These are phyloP conservation scores for Aspergillus panamensis DNA, from an alignment of 495 filamentous ascomycete species.

Conservation along the genomic window DNA sequence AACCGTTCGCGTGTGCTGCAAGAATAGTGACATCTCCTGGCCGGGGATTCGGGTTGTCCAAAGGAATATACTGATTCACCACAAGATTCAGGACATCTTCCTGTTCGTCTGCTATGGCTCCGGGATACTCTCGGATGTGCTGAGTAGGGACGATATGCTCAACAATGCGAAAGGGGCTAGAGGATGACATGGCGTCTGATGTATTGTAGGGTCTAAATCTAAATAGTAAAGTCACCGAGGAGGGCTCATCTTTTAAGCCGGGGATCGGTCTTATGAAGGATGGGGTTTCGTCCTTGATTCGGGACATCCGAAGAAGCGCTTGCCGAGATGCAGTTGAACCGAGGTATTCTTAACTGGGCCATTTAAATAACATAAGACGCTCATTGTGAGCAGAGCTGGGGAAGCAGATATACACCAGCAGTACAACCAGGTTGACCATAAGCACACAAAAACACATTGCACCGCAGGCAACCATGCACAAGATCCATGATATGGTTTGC, in stretches of 20 bases:
- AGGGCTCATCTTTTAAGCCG: background rate
- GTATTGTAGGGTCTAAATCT: background rate
- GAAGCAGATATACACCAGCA: no score
- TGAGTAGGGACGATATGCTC: slow-evolving; percentile 63
- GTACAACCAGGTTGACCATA: no score
- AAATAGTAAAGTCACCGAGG: background rate
- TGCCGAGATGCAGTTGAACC: slow-evolving; percentile 19
- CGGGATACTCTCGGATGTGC: slow-evolving; percentile 71
- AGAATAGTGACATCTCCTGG: slow-evolving; percentile 80
- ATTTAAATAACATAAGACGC: no score
- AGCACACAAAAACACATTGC: no score
- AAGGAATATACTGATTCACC: slow-evolving; percentile 81
- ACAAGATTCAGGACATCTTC: slow-evolving; percentile 61
- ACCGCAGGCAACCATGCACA: no score
- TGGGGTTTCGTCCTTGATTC: slow-evolving; percentile 11
- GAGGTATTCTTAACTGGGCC: background rate
- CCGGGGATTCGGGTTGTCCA: slow-evolving; percentile 58
- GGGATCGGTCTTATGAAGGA: slow-evolving; percentile 2
- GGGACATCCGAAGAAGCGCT: slow-evolving; percentile 12
- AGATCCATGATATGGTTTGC: no score
- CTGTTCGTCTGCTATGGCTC: slow-evolving; percentile 57
- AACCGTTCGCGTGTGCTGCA: slow-evolving; percentile 81
- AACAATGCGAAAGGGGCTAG: slow-evolving; percentile 48
- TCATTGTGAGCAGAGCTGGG: no score
- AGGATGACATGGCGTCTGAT: slow-evolving; percentile 21